A percentile compares a stretch with the other conserved stretches of the same genome.
Evolutionary conservation across 306 rosid genomes (phyloP).

Genomic region (Hippophae gyantsensis): DNA sequence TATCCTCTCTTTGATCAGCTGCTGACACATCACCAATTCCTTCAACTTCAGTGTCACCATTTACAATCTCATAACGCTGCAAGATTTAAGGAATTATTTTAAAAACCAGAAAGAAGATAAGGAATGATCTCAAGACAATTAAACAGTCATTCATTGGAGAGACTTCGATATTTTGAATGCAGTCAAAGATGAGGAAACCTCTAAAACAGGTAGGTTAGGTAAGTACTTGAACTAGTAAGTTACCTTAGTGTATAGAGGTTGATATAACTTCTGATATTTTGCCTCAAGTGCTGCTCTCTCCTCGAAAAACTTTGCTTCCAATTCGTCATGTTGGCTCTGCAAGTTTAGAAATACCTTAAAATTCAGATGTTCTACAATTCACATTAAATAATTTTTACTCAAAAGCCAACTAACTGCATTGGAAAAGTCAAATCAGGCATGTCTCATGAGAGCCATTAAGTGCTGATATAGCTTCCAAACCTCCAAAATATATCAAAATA

Average conservation of each 20-base stretch:
- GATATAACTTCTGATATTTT: constrained; percentile 75
- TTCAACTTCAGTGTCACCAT: constrained; percentile 64
- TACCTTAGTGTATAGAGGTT: constrained; percentile 72
- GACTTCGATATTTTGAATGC: too few relatives aligned
- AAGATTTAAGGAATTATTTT: constrained; percentile 1
- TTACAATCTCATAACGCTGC: constrained; percentile 74
- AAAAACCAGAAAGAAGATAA: neutral
- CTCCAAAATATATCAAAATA: too few relatives aligned
- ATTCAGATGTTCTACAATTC: neutral
- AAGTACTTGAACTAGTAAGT: neutral
- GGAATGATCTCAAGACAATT: neutral
- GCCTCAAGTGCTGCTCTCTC: constrained; percentile 92
- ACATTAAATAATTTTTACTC: neutral
- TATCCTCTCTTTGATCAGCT: constrained; percentile 34
- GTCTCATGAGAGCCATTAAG: too few relatives aligned
- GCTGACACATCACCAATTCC: constrained; percentile 35
- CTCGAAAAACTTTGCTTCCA: constrained; percentile 75
- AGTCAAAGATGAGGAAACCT: neutral
- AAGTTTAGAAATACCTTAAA: neutral
- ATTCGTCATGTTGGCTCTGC: constrained; percentile 75
- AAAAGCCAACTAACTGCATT: too few relatives aligned
- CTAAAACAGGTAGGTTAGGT: too few relatives aligned
- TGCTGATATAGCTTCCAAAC: too few relatives aligned
- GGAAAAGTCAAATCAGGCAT: too few relatives aligned
- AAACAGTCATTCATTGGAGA: neutral